A percentile compares a stretch with the other conserved stretches of the same genome.
Evolutionary conservation across 1,139 yeast genomes (phyloP).

Genomic region (Blastobotrys arbuscula): DNA sequence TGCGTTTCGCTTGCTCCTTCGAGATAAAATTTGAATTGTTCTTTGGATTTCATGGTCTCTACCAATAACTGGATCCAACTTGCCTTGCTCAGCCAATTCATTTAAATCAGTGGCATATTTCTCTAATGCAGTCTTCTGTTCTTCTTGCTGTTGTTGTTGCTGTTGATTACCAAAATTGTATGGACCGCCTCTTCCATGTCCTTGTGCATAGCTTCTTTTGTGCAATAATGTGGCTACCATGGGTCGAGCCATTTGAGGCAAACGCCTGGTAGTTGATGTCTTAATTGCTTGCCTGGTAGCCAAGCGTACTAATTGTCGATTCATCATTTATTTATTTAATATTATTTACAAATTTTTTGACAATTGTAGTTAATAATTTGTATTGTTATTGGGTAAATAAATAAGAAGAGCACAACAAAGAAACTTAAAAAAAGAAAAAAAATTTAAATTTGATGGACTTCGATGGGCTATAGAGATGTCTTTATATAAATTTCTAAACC

Average conservation of each 20-base stretch:
- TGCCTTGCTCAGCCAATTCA: constrained; percentile 79
- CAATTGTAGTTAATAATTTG: too few relatives aligned
- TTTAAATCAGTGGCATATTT: constrained; percentile 83
- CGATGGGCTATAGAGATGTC: too few relatives aligned
- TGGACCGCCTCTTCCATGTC: constrained; percentile 10
- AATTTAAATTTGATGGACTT: too few relatives aligned
- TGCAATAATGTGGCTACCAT: neutral
- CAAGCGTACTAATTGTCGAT: neutral
- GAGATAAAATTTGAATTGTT: constrained; percentile 82
- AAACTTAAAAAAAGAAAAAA: too few relatives aligned
- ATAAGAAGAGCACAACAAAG: too few relatives aligned
- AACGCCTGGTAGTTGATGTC: neutral
- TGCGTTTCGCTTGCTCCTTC: constrained; percentile 93
- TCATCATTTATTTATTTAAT: too few relatives aligned
- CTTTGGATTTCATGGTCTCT: constrained; percentile 92
- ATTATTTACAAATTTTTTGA: too few relatives aligned
- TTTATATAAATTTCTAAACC: too few relatives aligned
- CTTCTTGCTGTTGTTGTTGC: constrained; percentile 11
- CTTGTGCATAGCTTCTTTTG: neutral
- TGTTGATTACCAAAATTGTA: constrained; percentile 7
- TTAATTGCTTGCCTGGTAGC: constrained; percentile 5
- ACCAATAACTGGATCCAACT: constrained; percentile 94
- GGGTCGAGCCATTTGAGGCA: constrained; percentile 2
- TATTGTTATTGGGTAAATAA: too few relatives aligned
- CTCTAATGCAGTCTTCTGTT: constrained; percentile 65